Evolutionary conservation across 2,329 filamentous ascomycete genomes (phyloP).

Genomic region (Catunica adiposa): DNA sequence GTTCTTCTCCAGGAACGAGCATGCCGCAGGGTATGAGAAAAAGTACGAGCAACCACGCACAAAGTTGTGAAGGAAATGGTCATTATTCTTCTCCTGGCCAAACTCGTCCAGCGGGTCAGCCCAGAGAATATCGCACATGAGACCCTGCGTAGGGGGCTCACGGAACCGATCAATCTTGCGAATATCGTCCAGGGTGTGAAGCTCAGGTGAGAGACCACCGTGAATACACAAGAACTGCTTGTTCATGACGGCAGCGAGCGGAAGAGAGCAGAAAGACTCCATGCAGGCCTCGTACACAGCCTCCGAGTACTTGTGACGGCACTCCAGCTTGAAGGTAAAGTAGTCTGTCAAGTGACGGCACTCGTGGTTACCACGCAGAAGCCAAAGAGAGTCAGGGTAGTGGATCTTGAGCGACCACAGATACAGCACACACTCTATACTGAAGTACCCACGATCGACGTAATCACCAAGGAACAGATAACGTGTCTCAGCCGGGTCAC

Average conservation of each 20-base stretch:
- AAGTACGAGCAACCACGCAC: conserved; percentile 98
- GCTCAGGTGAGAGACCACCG: conserved; percentile 83
- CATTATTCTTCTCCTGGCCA: conserved; percentile 93
- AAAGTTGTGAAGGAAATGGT: conserved; percentile 96
- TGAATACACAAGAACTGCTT: conserved; percentile 99
- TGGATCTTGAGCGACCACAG: conserved; percentile 98
- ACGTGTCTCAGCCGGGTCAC: conserved; percentile 86
- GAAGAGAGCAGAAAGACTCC: conserved; percentile 90
- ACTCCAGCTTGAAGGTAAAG: conserved; percentile 99
- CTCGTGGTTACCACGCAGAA: conserved; percentile 94
- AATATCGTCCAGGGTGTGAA: conserved; percentile 89
- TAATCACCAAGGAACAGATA: conserved; percentile 98
- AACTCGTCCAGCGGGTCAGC: conserved; percentile 96
- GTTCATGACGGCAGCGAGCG: conserved; percentile 96
- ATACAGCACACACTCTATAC: conserved; percentile 97
- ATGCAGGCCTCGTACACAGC: conserved; percentile 93
- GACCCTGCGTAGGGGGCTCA: conserved; percentile 87
- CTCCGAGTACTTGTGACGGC: conserved; percentile 99
- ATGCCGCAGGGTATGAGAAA: conserved; percentile 95
- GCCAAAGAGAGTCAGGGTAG: conserved; percentile 94
- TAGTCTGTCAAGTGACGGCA: conserved; percentile 98
- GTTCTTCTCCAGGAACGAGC: conserved; percentile 96
- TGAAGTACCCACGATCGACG: conserved; percentile 96
- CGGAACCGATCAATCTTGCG: conserved; percentile 85
- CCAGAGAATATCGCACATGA: conserved; percentile 99